A percentile compares a stretch with the other conserved stretches of the same genome.
Evolutionary conservation across 805 yeast species (phyloP).

Genomic region (Saccharomycopsis malanga): DNA sequence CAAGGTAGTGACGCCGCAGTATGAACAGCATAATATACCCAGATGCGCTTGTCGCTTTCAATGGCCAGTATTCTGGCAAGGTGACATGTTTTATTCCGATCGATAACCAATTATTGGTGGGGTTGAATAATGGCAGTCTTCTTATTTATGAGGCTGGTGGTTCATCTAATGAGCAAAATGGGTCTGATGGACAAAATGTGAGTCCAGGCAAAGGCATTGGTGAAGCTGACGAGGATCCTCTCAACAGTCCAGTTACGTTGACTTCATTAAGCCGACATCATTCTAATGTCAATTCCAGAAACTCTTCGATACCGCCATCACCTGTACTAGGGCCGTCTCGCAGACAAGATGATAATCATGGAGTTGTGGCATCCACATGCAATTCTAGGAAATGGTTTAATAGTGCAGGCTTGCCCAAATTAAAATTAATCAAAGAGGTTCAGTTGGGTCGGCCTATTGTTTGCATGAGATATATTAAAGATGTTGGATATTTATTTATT

Average conservation of each 20-base stretch:
- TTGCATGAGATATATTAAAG: slow-evolving; percentile 2
- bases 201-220: background rate
- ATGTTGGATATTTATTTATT: slow-evolving; percentile 13
- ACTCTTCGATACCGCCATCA: background rate
- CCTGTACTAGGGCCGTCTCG: background rate
- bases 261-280: slow-evolving; percentile 9
- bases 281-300: background rate
- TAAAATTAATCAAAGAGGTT: slow-evolving; percentile 1
- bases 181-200: background rate
- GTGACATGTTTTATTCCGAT: slow-evolving; percentile 5
- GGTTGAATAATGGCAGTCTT: slow-evolving; percentile 8
- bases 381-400: slow-evolving; percentile 1
- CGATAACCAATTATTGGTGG: slow-evolving; percentile 8
- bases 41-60: slow-evolving; percentile 1
- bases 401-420: background rate
- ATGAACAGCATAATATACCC: slow-evolving; percentile 14
- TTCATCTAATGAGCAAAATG: background rate
- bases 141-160: slow-evolving; percentile 1
- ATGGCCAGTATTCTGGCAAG: background rate
- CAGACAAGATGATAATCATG: background rate
- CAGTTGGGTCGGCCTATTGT: slow-evolving; percentile 4
- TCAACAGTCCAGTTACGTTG: slow-evolving; percentile 15
- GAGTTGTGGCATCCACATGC: too few relatives aligned
- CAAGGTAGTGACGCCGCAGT: background rate
- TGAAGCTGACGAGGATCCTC: slow-evolving; percentile 4